A percentile compares a stretch with the other conserved stretches of the same genome.
Evolutionary conservation across 2,329 filamentous ascomycete genomes (phyloP).

Genomic region (Pseudogymnoascus destructans): DNA sequence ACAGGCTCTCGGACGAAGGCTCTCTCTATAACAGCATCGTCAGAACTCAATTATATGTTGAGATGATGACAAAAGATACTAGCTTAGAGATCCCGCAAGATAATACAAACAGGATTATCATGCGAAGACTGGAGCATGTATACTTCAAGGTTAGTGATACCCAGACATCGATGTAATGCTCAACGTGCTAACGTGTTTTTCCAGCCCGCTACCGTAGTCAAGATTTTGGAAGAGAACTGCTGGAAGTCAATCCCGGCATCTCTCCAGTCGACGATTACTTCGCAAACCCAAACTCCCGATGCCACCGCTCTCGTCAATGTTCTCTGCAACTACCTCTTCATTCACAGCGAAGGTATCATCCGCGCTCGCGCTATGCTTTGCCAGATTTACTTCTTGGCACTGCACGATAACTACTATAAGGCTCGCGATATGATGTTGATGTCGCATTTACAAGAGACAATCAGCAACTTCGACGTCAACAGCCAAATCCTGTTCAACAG

Average conservation of each 20-base stretch:
- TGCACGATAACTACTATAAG: slow-evolving; percentile 97
- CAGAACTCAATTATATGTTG: slow-evolving; percentile 76
- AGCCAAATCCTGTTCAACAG: slow-evolving; percentile 98
- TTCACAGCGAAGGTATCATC: slow-evolving; percentile 88
- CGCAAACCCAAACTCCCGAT: slow-evolving; percentile 54
- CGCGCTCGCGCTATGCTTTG: slow-evolving; percentile 93
- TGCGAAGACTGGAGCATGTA: slow-evolving; percentile 88
- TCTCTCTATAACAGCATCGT: slow-evolving; percentile 86
- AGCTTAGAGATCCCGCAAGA: slow-evolving; percentile 69
- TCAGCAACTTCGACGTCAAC: slow-evolving; percentile 89
- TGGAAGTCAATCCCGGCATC: slow-evolving; percentile 66
- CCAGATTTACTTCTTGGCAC: slow-evolving; percentile 95
- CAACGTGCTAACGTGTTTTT: slow-evolving; percentile 16
- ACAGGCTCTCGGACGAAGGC: slow-evolving; percentile 82
- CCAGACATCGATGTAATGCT: slow-evolving; percentile 14
- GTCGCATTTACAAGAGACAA: slow-evolving; percentile 97
- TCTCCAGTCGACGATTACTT: slow-evolving; percentile 69
- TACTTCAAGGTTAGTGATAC: slow-evolving; percentile 73
- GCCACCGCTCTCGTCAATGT: slow-evolving; percentile 66
- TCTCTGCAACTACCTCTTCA: slow-evolving; percentile 90
- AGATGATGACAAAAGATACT: slow-evolving; percentile 58
- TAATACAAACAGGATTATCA: slow-evolving; percentile 80
- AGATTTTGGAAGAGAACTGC: slow-evolving; percentile 84
- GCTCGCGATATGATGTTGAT: slow-evolving; percentile 99
- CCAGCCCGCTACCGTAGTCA: slow-evolving; percentile 76